phyloP scores from a whole-genome alignment of 805 yeast species.

The Kurtzmaniella fragi region DNA sequence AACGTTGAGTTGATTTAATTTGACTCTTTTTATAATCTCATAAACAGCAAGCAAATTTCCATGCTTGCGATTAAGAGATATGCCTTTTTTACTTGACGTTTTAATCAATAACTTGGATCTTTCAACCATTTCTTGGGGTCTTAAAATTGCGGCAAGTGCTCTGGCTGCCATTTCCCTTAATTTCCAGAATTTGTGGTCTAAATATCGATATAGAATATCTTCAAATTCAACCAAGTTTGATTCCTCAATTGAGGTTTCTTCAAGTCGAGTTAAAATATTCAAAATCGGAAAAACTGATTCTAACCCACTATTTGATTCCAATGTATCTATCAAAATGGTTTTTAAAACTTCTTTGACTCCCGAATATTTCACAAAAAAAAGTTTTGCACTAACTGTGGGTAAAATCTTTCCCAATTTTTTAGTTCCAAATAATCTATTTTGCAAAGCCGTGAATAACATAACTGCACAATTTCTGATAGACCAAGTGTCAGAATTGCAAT shows the following conservation, averaged over 20 bases:
- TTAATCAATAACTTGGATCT: constrained; percentile 16
- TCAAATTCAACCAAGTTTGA: constrained; percentile 48
- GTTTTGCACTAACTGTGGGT: constrained; percentile 46
- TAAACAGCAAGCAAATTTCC: constrained; percentile 49
- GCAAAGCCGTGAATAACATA: constrained; percentile 85
- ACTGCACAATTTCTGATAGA: constrained; percentile 87
- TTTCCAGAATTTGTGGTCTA: constrained; percentile 66
- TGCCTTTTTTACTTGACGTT: background rate
- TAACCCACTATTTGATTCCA: constrained; percentile 24
- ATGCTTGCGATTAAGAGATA: constrained; percentile 42
- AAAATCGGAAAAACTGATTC: constrained; percentile 74
- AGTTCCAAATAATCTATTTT: constrained; percentile 73
- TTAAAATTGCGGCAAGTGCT: constrained; percentile 50
- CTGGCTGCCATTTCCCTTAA: constrained; percentile 84
- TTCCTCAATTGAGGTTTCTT: constrained; percentile 51
- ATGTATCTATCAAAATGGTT: constrained; percentile 31
- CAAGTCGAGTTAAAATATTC: constrained; percentile 64
- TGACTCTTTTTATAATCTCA: constrained; percentile 12
- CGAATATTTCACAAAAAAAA: constrained; percentile 65
- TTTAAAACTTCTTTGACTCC: constrained; percentile 48
- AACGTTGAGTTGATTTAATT: constrained; percentile 1
- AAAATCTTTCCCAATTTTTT: constrained; percentile 32
- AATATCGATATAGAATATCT: constrained; percentile 36
- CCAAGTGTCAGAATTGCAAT: constrained; percentile 72
- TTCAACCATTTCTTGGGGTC: constrained; percentile 5